Percentiles rank a stretch among this genome's conserved stretches.
These are phyloP conservation scores for Cyclocybe cylindracea DNA, from an alignment of 768 basidiomycete genomes.

Conservation along the genomic window DNA sequence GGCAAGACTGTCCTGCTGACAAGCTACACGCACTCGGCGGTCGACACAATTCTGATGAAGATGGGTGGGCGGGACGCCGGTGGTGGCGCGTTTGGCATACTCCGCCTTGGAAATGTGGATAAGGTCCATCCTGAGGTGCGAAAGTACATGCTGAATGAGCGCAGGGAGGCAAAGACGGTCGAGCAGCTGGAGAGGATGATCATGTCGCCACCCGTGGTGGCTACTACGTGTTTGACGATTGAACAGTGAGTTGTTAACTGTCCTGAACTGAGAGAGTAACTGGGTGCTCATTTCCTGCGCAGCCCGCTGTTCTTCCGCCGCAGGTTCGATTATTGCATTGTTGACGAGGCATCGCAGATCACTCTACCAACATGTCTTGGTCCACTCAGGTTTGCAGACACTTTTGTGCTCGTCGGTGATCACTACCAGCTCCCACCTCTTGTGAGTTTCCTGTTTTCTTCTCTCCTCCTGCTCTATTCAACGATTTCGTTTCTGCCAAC, in stretches of 20 bases:
- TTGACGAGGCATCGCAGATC: conserved; percentile 98
- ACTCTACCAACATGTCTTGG: conserved; percentile 95
- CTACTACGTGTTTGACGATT: conserved; percentile 91
- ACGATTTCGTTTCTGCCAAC: not conserved
- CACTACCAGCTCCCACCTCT: conserved; percentile 97
- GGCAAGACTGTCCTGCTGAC: conserved; percentile 89
- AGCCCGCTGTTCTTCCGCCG: conserved; percentile 82
- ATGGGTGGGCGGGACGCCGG: conserved; percentile 43
- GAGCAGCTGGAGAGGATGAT: conserved; percentile 82
- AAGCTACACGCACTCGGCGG: conserved; percentile 97
- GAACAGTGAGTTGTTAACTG: conserved; percentile 72
- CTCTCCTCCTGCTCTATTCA: not conserved
- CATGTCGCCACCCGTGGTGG: conserved; percentile 90
- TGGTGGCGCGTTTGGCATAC: conserved; percentile 62
- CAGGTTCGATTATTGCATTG: conserved; percentile 93
- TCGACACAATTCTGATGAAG: conserved; percentile 94
- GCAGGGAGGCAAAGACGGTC: conserved; percentile 61
- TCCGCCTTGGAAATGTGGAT: conserved; percentile 88
- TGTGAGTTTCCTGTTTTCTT: conserved; percentile 40
- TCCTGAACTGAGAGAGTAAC: not conserved
- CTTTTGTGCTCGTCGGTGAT: conserved; percentile 94
- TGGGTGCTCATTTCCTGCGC: not conserved
- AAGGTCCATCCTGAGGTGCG: conserved; percentile 88
- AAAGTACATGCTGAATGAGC: conserved; percentile 65
- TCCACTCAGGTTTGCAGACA: conserved; percentile 86